Percentiles rank a stretch among this genome's conserved stretches.
Conservation (phyloP, 352 stramenopile genomes). For the Phytophthora quininea region DNA sequence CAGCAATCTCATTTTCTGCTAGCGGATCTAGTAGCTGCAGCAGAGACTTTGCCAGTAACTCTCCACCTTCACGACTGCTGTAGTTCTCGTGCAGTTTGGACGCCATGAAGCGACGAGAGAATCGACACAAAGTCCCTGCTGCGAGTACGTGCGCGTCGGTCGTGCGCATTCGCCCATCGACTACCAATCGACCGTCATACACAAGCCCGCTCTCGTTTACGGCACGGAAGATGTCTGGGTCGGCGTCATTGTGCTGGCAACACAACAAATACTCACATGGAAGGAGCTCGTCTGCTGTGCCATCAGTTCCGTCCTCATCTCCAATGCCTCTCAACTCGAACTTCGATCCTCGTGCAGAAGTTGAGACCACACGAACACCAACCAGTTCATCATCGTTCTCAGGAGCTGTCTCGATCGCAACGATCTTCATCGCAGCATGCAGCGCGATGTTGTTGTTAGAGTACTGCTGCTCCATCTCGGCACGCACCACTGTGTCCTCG, state of each 20-base stretch:
- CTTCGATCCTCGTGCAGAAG: conserved; percentile 7
- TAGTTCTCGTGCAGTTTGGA: conserved; percentile 81
- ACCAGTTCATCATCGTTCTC: conserved; percentile 44
- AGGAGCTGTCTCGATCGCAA: conserved; percentile 36
- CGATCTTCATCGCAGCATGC: conserved; percentile 59
- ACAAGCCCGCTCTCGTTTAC: conserved; percentile 92
- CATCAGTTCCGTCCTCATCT: background rate
- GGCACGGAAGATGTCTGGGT: conserved; percentile 88
- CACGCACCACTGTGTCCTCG: conserved; percentile 64
- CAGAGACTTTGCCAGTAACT: conserved; percentile 67
- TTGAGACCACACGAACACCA: conserved; percentile 44
- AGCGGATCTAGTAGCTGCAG: conserved; percentile 73
- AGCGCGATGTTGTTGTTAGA: conserved; percentile 38
- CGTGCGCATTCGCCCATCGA: conserved; percentile 87
- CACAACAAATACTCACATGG: conserved; percentile 79
- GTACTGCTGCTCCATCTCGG: conserved; percentile 67
- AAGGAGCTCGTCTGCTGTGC: conserved; percentile 32
- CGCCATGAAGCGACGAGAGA: conserved; percentile 83
- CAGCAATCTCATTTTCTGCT: conserved; percentile 6
- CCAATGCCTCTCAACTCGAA: background rate
- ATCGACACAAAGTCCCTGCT: conserved; percentile 73
- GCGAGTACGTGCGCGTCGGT: conserved; percentile 82
- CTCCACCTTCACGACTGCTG: conserved; percentile 76
- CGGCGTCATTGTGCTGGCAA: conserved; percentile 85
- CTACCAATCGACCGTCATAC: conserved; percentile 91